Evolutionary conservation across 2,329 filamentous ascomycete genomes (phyloP).

Genomic region (Talaromyces sp.): DNA sequence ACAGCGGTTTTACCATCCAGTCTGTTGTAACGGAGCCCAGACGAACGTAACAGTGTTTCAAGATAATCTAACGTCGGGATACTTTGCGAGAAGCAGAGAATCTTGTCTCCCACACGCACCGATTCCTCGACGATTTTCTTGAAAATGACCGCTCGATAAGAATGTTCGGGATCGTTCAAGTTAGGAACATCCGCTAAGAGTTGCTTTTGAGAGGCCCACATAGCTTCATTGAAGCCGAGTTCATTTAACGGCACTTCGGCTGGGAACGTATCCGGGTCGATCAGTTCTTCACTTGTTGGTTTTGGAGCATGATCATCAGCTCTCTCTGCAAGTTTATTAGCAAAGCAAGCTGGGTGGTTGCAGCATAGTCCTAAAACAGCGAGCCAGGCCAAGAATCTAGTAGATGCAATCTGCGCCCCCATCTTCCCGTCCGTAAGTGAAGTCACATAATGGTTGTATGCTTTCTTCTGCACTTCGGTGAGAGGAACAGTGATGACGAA

Average conservation of each 20-base stretch:
- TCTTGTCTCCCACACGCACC: slow-evolving; percentile 63
- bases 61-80: slow-evolving; percentile 69
- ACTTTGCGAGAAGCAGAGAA: slow-evolving; percentile 77
- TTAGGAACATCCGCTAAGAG: slow-evolving; percentile 35
- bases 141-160: slow-evolving; percentile 68
- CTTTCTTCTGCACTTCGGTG: slow-evolving; percentile 61
- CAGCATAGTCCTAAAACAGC: slow-evolving; percentile 54
- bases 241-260: slow-evolving; percentile 36
- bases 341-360: slow-evolving; percentile 58
- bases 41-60: slow-evolving; percentile 53
- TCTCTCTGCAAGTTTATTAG: slow-evolving; percentile 49
- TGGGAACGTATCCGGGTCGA: slow-evolving; percentile 22
- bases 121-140: slow-evolving; percentile 67
- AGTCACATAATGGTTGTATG: slow-evolving; percentile 60
- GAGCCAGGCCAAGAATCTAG: slow-evolving; percentile 57
- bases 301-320: slow-evolving; percentile 27
- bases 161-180: slow-evolving; percentile 52
- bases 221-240: slow-evolving; percentile 36
- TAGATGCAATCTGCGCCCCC: slow-evolving; percentile 32
- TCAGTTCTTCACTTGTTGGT: slow-evolving; percentile 21
- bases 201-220: slow-evolving; percentile 35
- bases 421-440: slow-evolving; percentile 34
- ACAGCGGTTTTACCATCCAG: slow-evolving; percentile 68
- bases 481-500: slow-evolving; percentile 76
- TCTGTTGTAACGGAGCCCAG: slow-evolving; percentile 52